These are phyloP conservation scores for Vinca minor DNA, from an alignment of 257 asterid species.

Conservation along the genomic window DNA sequence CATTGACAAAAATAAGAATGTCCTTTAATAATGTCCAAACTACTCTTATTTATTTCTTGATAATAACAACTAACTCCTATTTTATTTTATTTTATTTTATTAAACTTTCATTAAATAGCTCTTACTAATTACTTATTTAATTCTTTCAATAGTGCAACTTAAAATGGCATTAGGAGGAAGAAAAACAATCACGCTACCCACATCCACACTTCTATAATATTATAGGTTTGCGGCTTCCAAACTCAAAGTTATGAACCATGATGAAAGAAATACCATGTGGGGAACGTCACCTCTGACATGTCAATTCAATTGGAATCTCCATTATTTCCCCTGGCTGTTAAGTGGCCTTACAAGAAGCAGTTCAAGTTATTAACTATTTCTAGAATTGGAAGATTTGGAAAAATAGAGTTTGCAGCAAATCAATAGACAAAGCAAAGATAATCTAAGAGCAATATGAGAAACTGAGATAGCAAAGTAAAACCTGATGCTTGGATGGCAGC, in stretches of 20 bases:
- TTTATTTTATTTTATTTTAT: too few relatives aligned
- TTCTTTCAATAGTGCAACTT: too few relatives aligned
- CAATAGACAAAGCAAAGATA: not conserved
- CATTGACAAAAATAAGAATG: too few relatives aligned
- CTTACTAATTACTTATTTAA: too few relatives aligned
- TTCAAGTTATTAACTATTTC: not conserved
- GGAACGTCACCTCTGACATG: not conserved
- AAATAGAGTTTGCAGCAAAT: not conserved
- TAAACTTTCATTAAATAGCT: too few relatives aligned
- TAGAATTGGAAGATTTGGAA: not conserved
- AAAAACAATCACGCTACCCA: too few relatives aligned
- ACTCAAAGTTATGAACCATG: not conserved
- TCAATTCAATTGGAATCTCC: not conserved
- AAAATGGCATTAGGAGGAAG: too few relatives aligned
- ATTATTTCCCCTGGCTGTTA: not conserved
- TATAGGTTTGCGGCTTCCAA: not conserved
- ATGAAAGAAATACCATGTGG: not conserved
- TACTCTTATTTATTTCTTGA: too few relatives aligned
- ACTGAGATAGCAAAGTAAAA: constrained; percentile 15
- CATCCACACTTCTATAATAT: too few relatives aligned
- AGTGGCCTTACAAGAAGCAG: not conserved
- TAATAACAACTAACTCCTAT: too few relatives aligned
- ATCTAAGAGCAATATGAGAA: not conserved
- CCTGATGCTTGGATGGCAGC: constrained; percentile 69
- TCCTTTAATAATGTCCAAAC: too few relatives aligned